Base-by-base conservation (phyloP, 1,284 basidiomycete genomes). In the Pyrrhoderma noxium region DNA sequence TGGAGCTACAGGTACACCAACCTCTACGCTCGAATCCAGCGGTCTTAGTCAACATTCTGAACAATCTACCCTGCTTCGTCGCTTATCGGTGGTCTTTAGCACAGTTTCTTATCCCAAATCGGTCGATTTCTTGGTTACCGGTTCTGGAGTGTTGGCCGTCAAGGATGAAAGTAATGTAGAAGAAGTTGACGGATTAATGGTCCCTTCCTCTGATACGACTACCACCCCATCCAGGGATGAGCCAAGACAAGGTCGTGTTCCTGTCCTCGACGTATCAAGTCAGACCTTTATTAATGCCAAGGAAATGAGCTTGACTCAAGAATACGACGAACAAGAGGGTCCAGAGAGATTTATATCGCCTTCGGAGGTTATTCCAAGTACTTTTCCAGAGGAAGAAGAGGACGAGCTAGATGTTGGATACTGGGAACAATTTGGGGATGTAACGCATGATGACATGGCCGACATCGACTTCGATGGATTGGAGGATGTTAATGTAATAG, bases 41-140 rank as follows among this genome's bases (percentile, higher is more conserved):
- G 22, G n/a, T n/a, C n/a, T n/a, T n/a, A n/a, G n/a, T n/a, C n/a
- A n/a, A n/a, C n/a, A 55, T 16, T 61, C 68, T 19, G 70, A 74
- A 47, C 64, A 71, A 40, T 56, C 70, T 0, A 68, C 69, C 9
- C 66, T 82, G 11, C 70, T 89, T 56, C 76, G 86, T 36, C 75
- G 81, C 23, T 64, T 88, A 51, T 79, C 76, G 52, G 70, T 93
- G 47, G 73, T 94, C 14, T 94, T 92, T 68, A 89, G 80, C 56
- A 79, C 80, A 4, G 73, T 84, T 13, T 73, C 73, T 2, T 58
- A 69, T 0, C 74, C 81, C 0, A 68, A 65, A 2, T 84, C 79
- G 7, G 64, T 88, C 47, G 89, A 93, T 62, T 93, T 85, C 57
- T 71, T 89, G 54, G 73, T 93, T 43, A 77, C 80, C 2, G 61